Evolutionary conservation across 257 asterid species (phyloP).

Genomic region (Solanum chilense): DNA sequence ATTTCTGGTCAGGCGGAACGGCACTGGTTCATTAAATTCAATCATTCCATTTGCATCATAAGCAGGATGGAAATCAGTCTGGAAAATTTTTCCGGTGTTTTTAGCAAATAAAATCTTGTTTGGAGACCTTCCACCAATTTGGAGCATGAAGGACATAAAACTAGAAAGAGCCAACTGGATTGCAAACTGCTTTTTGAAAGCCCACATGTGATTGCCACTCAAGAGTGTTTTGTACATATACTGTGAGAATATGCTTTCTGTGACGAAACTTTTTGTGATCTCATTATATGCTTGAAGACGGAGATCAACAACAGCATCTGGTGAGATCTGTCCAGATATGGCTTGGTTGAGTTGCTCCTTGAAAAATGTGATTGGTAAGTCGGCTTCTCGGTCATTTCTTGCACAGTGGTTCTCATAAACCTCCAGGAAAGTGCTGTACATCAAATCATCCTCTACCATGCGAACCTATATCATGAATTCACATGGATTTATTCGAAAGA

Average conservation of each 20-base stretch:
- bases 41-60: slow-evolving; percentile 95
- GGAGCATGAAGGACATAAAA: slow-evolving; percentile 93
- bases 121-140: slow-evolving; percentile 96
- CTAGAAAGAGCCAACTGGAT: slow-evolving; percentile 94
- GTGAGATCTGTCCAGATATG: slow-evolving; percentile 83
- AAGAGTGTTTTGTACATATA: slow-evolving; percentile 89
- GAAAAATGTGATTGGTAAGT: slow-evolving; percentile 74
- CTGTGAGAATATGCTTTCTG: slow-evolving; percentile 93
- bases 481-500: background rate
- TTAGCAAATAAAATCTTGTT: slow-evolving; percentile 94
- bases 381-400: slow-evolving; percentile 89
- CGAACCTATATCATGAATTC: slow-evolving; percentile 52
- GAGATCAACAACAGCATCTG: slow-evolving; percentile 95
- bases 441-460: slow-evolving; percentile 97
- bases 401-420: slow-evolving; percentile 98
- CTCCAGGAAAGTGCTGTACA: slow-evolving; percentile 96
- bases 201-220: slow-evolving; percentile 93
- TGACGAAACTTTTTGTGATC: slow-evolving; percentile 65
- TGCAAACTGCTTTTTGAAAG: slow-evolving; percentile 94
- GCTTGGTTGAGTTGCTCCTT: slow-evolving; percentile 98
- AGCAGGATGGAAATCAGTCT: slow-evolving; percentile 97
- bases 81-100: slow-evolving; percentile 93
- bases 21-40: slow-evolving; percentile 92
- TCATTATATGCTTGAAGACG: slow-evolving; percentile 91
- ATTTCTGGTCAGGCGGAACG: slow-evolving; percentile 93